Conservation (phyloP, 129 eudicot species). For the Daucus carota region DNA sequence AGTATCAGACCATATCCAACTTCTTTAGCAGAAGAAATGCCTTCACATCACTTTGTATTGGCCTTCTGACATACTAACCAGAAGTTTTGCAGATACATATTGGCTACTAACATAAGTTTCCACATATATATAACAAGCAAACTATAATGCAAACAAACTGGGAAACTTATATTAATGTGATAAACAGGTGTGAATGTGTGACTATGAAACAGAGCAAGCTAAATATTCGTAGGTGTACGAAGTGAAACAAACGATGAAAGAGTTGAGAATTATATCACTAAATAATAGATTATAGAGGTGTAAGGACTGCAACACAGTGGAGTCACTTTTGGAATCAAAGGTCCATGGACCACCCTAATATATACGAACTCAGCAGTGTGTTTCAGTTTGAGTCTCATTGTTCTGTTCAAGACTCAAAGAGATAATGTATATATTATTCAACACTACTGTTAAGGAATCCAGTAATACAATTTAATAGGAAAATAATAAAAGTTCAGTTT, state of each 20-base stretch:
- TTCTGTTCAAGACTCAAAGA: neutral
- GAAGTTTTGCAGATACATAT: neutral
- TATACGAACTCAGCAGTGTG: neutral
- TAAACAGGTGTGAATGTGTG: neutral
- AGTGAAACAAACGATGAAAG: neutral
- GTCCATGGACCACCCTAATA: neutral
- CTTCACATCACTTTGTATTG: neutral
- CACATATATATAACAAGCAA: neutral
- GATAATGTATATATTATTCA: neutral
- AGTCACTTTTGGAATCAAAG: neutral
- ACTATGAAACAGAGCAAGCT: neutral
- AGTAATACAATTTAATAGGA: neutral
- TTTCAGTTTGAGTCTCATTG: neutral
- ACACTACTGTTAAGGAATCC: neutral
- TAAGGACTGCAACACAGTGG: neutral
- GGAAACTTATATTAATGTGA: neutral
- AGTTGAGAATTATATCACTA: neutral
- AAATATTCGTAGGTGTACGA: neutral
- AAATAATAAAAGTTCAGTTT: neutral
- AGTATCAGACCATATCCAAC: neutral
- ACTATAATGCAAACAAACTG: neutral
- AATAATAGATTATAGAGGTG: neutral
- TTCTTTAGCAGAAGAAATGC: too few relatives aligned
- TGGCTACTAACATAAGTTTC: neutral
- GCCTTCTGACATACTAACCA: neutral